Base-by-base conservation (phyloP, 2,329 filamentous ascomycete species). In the Penicillium hesseltinei region DNA sequence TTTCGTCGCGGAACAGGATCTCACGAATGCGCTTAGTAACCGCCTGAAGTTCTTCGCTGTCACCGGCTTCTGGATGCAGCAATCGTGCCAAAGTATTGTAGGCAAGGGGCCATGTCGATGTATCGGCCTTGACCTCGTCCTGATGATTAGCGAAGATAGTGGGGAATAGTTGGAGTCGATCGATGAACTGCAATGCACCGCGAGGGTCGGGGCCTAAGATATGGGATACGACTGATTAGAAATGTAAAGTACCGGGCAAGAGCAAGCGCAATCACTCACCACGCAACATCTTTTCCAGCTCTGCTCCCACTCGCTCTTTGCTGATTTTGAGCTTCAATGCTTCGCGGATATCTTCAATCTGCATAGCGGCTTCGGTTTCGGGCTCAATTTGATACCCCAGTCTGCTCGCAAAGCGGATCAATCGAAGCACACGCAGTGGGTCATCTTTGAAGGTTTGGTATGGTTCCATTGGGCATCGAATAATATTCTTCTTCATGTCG, bases 371-470 rank as follows among this genome's bases (percentile, higher is more conserved):
- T 68, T 89, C 84, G 0, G 89, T 88, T 31, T 82, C 80, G 0
- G 80, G 72, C 61, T 95, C 89, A 62, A 99, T 96, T 10, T 75
- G 78, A 71, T 96, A 99, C 45, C 83, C 81, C 8, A 97, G 81
- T 21, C 92, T 84, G 68, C 91, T 95, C 5, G 93, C 91, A 75
- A 99, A 97, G 55, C 94, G 86, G 49, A 99, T 89, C 51, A 97
- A 80, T 47, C 93, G 85, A 59, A 97, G 78, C 4, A 97, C 89
- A 19, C 94, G 84, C 25, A 99, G 79, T 13, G 94, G 94, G 69
- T 97, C 93, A 70, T 97, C 93, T 72, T 88, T 91, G 76, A 99
- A 97, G 0, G 93, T 99, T 71, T 96, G 89, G 51, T 90, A 87
- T 25, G 93, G 92, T 51, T 92, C 88, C 42, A 97, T 77, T 0